phyloP scores from a whole-genome alignment of 2,329 filamentous ascomycete species.

The Bipolaris oryzae region DNA sequence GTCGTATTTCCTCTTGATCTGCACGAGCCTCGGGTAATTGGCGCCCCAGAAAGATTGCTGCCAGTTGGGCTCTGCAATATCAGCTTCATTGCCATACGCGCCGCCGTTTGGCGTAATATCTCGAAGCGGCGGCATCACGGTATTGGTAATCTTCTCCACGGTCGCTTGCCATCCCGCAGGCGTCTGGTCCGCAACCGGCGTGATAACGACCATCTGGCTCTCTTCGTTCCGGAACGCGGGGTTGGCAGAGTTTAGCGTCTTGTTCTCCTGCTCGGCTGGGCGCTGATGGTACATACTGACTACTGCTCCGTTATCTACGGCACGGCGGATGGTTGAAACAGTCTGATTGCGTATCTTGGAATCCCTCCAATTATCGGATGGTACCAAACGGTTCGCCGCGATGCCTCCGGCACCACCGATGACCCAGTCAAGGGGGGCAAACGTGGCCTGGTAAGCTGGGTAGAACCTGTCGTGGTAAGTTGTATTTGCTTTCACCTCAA shows the following conservation, averaged over 20 bases:
- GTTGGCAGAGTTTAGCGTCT: constrained; percentile 36
- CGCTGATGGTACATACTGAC: constrained; percentile 37
- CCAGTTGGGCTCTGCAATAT: constrained; percentile 50
- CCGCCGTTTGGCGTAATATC: constrained; percentile 35
- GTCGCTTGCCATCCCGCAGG: constrained; percentile 30
- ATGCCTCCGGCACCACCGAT: constrained; percentile 41
- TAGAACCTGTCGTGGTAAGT: constrained; percentile 36
- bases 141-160: constrained; percentile 23
- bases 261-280: constrained; percentile 24
- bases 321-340: constrained; percentile 30
- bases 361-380: constrained; percentile 39
- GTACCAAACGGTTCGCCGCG: constrained; percentile 45
- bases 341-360: constrained; percentile 33
- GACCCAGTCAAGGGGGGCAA: constrained; percentile 27
- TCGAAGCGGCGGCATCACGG: constrained; percentile 35
- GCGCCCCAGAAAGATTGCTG: constrained; percentile 50
- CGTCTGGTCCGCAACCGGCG: constrained; percentile 25
- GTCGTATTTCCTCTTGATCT: constrained; percentile 41
- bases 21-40: constrained; percentile 35
- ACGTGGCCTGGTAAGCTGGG: constrained; percentile 40
- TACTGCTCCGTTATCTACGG: constrained; percentile 30
- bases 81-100: constrained; percentile 49
- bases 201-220: constrained; percentile 32
- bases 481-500: constrained; percentile 32
- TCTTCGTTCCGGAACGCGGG: constrained; percentile 39